phyloP scores from a whole-genome alignment of 2,329 filamentous ascomycete genomes.

The Fusarium annulatum region DNA sequence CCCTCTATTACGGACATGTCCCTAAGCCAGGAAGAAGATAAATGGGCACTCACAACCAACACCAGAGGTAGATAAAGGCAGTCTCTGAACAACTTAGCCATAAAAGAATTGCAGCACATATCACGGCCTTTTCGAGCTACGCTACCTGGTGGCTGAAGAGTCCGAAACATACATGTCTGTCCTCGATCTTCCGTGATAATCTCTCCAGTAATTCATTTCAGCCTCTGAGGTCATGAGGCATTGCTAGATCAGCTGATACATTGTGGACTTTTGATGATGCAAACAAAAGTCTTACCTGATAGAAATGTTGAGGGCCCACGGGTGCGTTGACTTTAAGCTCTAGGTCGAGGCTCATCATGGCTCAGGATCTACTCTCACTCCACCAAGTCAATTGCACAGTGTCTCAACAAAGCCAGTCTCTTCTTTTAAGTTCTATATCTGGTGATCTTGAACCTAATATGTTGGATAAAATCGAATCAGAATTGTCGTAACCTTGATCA shows the following conservation, averaged over 20 bases:
- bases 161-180: background rate
- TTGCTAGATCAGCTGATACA: background rate
- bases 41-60: background rate
- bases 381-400: background rate
- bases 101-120: background rate
- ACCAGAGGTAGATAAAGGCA: background rate
- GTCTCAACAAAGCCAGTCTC: background rate
- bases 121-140: background rate
- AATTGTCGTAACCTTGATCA: background rate
- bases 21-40: background rate
- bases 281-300: background rate
- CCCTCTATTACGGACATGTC: background rate
- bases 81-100: background rate
- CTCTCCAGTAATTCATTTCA: background rate
- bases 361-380: background rate
- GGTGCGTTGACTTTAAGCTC: background rate
- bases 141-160: background rate
- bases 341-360: background rate
- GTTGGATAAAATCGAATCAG: no score
- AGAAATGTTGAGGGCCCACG: background rate
- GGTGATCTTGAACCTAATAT: no score
- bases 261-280: background rate
- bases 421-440: background rate
- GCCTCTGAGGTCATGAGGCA: no score
- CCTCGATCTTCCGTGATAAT: background rate